Evolutionary conservation across 2,329 filamentous ascomycete genomes (phyloP).

Genomic region (Teratosphaeria nubilosa): DNA sequence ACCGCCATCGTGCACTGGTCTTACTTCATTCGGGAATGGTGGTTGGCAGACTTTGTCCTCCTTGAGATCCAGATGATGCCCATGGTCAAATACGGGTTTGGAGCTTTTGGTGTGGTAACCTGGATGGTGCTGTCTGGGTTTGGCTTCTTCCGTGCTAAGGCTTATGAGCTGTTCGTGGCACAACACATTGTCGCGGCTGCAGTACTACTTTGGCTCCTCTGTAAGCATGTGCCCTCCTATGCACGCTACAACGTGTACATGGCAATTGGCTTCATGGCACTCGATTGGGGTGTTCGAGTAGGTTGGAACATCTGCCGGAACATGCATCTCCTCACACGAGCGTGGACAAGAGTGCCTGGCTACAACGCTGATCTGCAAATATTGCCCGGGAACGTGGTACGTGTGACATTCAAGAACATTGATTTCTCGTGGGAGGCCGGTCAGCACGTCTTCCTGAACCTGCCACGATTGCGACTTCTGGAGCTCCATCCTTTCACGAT

Average conservation of each 20-base stretch:
- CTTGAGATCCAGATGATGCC: conserved; percentile 39
- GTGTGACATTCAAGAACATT: conserved; percentile 46
- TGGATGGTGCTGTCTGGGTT: conserved; percentile 44
- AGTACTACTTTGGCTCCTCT: conserved; percentile 39
- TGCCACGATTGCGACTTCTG: conserved; percentile 45
- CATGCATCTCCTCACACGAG: conserved; percentile 12
- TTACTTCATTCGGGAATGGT: conserved; percentile 46
- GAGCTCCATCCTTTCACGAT: conserved; percentile 59
- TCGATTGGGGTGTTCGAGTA: conserved; percentile 21
- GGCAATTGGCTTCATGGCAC: conserved; percentile 18
- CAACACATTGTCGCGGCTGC: conserved; percentile 44
- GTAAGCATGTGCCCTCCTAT: conserved; percentile 36
- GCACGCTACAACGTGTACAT: conserved; percentile 22
- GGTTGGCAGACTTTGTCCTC: conserved; percentile 39
- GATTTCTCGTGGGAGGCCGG: conserved; percentile 51
- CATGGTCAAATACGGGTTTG: conserved; percentile 42
- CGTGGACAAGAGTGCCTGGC: conserved; percentile 8
- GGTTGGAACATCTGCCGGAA: conserved; percentile 18
- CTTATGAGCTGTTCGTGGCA: conserved; percentile 46
- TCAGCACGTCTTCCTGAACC: conserved; percentile 52
- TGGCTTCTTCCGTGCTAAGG: conserved; percentile 38
- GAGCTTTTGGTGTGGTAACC: conserved; percentile 41
- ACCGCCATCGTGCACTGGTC: conserved; percentile 45
- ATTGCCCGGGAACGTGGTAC: conserved; percentile 46
- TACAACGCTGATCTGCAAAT: conserved; percentile 24